phyloP scores from a whole-genome alignment of 176 grass and related monocot species.

The Oryza glumipatula region DNA sequence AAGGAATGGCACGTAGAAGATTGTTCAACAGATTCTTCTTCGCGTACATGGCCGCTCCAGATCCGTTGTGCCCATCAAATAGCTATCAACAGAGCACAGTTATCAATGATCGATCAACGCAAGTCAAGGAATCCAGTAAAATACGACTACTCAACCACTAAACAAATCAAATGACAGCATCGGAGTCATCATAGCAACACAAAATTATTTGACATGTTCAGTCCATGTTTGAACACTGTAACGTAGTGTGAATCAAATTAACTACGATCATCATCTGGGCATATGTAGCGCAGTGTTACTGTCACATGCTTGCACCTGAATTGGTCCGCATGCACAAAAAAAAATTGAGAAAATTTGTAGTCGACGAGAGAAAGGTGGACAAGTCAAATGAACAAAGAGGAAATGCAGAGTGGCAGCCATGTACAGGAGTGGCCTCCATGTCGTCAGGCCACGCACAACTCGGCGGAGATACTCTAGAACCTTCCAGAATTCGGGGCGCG shows the following conservation, averaged over 20 bases:
- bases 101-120: not conserved
- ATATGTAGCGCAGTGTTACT: not conserved
- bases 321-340: not conserved
- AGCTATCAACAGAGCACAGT: constrained; percentile 55
- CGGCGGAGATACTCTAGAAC: not conserved
- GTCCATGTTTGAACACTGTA: not conserved
- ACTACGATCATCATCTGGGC: not conserved
- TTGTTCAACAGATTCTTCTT: constrained; percentile 86
- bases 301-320: not conserved
- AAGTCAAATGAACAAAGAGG: not conserved
- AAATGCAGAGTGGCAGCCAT: constrained; percentile 26
- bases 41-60: constrained; percentile 85
- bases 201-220: not conserved
- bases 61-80: constrained; percentile 94
- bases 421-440: constrained; percentile 31
- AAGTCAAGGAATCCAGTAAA: not conserved
- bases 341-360: not conserved
- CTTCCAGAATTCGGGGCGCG: not conserved
- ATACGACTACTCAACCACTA: not conserved
- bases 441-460: constrained; percentile 32
- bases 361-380: not conserved
- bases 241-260: not conserved
- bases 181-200: not conserved
- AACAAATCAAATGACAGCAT: not conserved
- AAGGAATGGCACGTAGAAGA: constrained; percentile 75